Conservation (phyloP, 2,329 filamentous ascomycete genomes). For the Pseudocercospora crystallina region DNA sequence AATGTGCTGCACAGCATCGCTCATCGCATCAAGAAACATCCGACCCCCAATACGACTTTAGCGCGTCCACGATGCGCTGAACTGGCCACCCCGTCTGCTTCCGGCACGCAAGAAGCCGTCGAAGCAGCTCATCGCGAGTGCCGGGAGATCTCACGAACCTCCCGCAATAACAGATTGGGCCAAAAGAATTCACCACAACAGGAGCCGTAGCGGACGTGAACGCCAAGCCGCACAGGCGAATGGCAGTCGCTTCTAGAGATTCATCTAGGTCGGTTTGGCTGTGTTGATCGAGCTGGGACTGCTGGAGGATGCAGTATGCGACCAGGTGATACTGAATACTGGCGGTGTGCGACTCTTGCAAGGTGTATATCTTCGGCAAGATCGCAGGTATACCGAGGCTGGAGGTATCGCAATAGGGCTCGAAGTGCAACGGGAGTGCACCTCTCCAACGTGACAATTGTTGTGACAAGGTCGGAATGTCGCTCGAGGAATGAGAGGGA, state of each 20-base stretch:
- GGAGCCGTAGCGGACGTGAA: constrained; percentile 4
- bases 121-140: constrained; percentile 9
- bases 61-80: constrained; percentile 2
- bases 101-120: neutral
- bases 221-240: constrained; percentile 9
- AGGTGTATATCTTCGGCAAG: constrained; percentile 4
- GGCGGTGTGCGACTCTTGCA: constrained; percentile 6
- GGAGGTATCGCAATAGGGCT: constrained; percentile 1
- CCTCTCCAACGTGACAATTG: neutral
- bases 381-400: too few relatives aligned
- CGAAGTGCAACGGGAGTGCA: neutral
- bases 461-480: neutral
- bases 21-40: too few relatives aligned
- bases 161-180: constrained; percentile 11
- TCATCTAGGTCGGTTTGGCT: neutral
- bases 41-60: constrained; percentile 1
- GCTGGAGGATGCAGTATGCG: neutral
- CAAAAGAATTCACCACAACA: constrained; percentile 16
- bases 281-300: too few relatives aligned
- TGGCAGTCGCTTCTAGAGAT: neutral
- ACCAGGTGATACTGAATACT: constrained; percentile 6
- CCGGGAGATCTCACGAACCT: neutral
- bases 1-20: too few relatives aligned
- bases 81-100: constrained; percentile 13
- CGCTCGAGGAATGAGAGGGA: too few relatives aligned